Conservation (phyloP, 495 filamentous ascomycete genomes). For the Acidomyces sp. region DNA sequence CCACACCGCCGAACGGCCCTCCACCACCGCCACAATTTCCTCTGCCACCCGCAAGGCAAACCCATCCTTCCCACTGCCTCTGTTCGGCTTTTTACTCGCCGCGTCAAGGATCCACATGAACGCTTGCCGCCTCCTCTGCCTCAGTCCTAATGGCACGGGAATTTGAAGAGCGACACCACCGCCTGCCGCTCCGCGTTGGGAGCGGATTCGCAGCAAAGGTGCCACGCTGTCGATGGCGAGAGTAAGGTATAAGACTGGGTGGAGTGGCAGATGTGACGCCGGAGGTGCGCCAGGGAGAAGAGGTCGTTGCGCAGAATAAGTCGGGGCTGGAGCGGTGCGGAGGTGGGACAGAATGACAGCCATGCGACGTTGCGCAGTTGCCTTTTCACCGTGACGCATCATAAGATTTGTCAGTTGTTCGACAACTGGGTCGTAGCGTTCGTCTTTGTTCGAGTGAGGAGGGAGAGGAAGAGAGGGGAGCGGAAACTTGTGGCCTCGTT, state of each 20-base stretch:
- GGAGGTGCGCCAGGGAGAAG: conserved; percentile 63
- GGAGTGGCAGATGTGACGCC: conserved; percentile 40
- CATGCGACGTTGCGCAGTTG: conserved; percentile 78
- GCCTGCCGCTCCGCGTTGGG: conserved; percentile 64
- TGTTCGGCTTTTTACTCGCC: conserved; percentile 55
- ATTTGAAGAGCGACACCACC: conserved; percentile 75
- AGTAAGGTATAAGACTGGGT: conserved; percentile 36
- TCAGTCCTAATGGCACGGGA: conserved; percentile 57
- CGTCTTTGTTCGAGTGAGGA: conserved; percentile 47
- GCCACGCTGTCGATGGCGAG: conserved; percentile 94
- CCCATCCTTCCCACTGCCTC: conserved; percentile 44
- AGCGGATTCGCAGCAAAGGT: conserved; percentile 66
- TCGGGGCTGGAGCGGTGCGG: conserved; percentile 68
- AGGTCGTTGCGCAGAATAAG: conserved; percentile 49
- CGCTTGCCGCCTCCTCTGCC: conserved; percentile 64
- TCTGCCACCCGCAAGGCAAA: conserved; percentile 73
- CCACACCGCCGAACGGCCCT: conserved; percentile 75
- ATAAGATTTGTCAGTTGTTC: conserved; percentile 77
- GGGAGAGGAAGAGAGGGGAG: conserved; percentile 53
- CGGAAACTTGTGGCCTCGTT: conserved; percentile 57
- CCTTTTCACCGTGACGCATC: conserved; percentile 80
- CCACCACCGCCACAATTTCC: conserved; percentile 75
- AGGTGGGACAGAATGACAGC: conserved; percentile 71
- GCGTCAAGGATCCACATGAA: conserved; percentile 79
- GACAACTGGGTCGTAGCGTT: conserved; percentile 70